Base-by-base conservation (phyloP, 2,329 filamentous ascomycete genomes). In the Aspergillus versicolor region DNA sequence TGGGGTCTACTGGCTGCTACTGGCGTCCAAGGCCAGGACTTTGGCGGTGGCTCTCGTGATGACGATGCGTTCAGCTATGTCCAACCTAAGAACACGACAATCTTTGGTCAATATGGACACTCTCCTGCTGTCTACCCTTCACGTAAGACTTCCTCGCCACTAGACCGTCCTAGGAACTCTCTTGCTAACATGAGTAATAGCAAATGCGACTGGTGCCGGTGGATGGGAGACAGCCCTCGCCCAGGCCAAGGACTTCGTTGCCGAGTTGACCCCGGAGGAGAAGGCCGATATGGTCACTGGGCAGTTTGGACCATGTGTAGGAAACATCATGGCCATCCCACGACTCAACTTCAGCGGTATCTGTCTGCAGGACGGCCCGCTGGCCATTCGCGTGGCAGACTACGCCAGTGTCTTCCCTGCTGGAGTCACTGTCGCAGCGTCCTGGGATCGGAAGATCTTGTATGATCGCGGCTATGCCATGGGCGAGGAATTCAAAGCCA, bases 391-490 rank as follows among this genome's bases (percentile, higher is more conserved):
- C 6, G 82, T 83, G 15, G 84, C 86, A 3, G 87, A 90, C 62
- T 85, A 89, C 60, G 83, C 86, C 44, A 90, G 88, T 1, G 88
- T 85, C 0, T 92, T 92, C 63, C 88, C 88, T 1, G 83, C 88
- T 13, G 89, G 89, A 37, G 88, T 92, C 60, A 90, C 87, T 0
- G 82, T 81, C 1, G 88, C 87, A 19, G 86, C 88, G 2, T 73
- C 71, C 7, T 87, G 84, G 84, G 83, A 86, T 57, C 75, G 71
- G 49, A 77, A 81, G 4, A 64, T 87, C 57, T 81, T 84, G 0
- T 81, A 84, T 52, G 70, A 78, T 46, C 72, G 84, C 40, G 85
- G 76, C 0, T 70, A 76, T 9, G 79, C 79, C 44, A 81, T 87
- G 75, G 85, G 81, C 2, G 74, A 76, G 13, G 85, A 88, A 60